Evolutionary conservation across 305 asterid genomes (phyloP).

Genomic region (Solanum aculeatissimum): DNA sequence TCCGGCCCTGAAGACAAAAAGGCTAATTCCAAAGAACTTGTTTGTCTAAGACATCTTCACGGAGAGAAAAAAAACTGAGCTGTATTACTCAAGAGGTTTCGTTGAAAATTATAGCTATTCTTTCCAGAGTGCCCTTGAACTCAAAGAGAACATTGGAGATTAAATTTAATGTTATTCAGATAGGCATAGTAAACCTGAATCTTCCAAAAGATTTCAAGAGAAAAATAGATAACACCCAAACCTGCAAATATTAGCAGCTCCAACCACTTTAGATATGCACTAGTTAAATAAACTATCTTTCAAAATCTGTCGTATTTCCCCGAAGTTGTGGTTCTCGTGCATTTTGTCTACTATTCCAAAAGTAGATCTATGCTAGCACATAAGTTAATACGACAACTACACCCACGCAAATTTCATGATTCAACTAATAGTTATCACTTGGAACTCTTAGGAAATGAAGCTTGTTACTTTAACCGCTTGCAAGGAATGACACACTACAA

Average conservation of each 20-base stretch:
- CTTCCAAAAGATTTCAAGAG: neutral
- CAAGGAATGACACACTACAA: neutral
- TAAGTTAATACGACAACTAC: neutral
- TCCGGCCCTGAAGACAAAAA: neutral
- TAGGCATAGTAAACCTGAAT: neutral
- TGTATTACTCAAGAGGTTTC: neutral
- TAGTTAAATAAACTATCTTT: neutral
- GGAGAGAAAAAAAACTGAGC: neutral
- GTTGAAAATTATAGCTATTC: neutral
- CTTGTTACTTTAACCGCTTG: neutral
- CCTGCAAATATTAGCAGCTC: neutral
- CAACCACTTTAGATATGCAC: neutral
- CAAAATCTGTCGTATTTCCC: neutral
- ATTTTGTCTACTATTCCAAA: neutral
- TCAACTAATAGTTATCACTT: neutral
- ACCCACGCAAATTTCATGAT: neutral
- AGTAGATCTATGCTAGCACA: neutral
- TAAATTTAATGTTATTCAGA: neutral
- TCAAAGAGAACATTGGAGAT: neutral
- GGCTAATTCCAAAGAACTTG: neutral
- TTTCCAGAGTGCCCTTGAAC: neutral
- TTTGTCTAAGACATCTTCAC: neutral
- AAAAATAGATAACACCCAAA: neutral
- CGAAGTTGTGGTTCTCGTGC: neutral
- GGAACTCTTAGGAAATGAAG: neutral